Percentiles rank a stretch among this genome's conserved stretches.
Conservation (phyloP, 192 early-diverging fungal species). For the Backusella morwellensis region DNA sequence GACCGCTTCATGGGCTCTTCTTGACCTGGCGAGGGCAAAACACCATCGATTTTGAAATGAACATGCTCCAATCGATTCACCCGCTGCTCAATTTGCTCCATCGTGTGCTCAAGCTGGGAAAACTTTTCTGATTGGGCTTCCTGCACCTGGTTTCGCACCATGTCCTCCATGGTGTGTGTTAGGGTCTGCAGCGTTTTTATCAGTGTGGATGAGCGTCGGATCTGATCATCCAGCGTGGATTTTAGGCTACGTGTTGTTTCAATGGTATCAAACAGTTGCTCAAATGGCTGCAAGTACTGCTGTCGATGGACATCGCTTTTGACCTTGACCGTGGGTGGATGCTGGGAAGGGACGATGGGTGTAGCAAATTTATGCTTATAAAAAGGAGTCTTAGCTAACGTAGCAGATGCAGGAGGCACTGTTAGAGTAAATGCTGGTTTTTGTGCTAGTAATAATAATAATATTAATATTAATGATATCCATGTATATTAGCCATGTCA, state of each 20-base stretch:
- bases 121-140: conserved; percentile 65
- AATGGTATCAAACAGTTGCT: conserved; percentile 51
- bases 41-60: not conserved
- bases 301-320: conserved; percentile 38
- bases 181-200: conserved; percentile 70
- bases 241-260: conserved; percentile 59
- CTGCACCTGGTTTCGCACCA: conserved; percentile 67
- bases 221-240: conserved; percentile 71
- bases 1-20: not conserved
- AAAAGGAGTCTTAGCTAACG: conserved; percentile 7
- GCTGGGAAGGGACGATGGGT: not conserved
- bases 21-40: not conserved
- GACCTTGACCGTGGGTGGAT: not conserved
- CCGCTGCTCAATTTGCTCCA: conserved; percentile 30
- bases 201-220: conserved; percentile 64
- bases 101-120: conserved; percentile 44
- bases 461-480: too few species aligned
- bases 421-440: not conserved
- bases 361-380: not conserved
- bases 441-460: not conserved
- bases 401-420: conserved; percentile 3
- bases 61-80: conserved; percentile 13
- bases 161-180: conserved; percentile 71
- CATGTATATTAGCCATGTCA: not conserved
- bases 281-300: conserved; percentile 51